Evolutionary conservation across 805 yeast genomes (phyloP).

Genomic region (Naumovozyma castellii): DNA sequence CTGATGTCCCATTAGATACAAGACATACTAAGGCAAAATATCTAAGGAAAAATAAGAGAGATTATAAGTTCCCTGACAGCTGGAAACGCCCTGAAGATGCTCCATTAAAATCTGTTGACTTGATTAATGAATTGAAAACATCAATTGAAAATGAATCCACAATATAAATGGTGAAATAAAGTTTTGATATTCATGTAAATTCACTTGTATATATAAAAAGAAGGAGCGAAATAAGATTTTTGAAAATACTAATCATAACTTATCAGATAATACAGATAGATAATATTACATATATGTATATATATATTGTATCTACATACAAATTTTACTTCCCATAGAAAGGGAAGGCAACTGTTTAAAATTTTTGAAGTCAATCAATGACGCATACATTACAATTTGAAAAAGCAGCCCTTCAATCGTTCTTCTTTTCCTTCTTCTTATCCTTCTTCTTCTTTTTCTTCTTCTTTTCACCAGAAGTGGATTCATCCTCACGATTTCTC

Average conservation of each 20-base stretch:
- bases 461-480: conserved; percentile 32
- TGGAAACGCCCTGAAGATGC: conserved; percentile 77
- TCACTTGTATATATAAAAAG: neutral
- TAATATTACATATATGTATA: neutral
- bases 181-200: neutral
- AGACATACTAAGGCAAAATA: conserved; percentile 51
- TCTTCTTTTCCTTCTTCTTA: conserved; percentile 44
- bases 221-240: neutral
- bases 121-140: conserved; percentile 8
- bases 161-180: no score
- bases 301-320: neutral
- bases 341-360: neutral
- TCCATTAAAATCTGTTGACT: conserved; percentile 34
- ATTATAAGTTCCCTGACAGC: conserved; percentile 55
- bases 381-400: neutral
- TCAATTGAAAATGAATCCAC: neutral
- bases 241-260: neutral
- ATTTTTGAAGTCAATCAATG: neutral
- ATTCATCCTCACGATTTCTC: conserved; percentile 31
- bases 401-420: conserved; percentile 9
- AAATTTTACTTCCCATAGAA: neutral
- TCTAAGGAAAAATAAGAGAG: conserved; percentile 33
- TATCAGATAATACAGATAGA: neutral
- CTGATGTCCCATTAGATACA: conserved; percentile 73
- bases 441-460: conserved; percentile 47